Conservation (phyloP, 208 protist genomes). For the Borovskyia barvae region DNA sequence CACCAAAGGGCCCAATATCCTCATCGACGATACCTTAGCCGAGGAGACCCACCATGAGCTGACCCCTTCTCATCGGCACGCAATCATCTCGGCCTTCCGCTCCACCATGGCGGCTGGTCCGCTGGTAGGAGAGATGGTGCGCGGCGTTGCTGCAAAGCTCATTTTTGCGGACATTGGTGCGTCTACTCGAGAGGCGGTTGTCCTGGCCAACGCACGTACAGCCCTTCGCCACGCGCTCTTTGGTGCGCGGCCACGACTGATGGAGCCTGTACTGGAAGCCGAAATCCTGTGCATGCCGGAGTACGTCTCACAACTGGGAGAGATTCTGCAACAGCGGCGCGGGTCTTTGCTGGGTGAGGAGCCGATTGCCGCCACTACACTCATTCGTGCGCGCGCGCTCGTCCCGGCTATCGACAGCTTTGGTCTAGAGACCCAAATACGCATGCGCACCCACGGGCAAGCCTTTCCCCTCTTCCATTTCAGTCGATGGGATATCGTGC, state of each 20-base stretch:
- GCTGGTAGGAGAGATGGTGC: slow-evolving; percentile 95
- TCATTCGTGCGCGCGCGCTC: slow-evolving; percentile 92
- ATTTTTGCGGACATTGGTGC: slow-evolving; percentile 53
- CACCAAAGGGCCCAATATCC: slow-evolving; percentile 92
- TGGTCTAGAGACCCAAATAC: slow-evolving; percentile 99
- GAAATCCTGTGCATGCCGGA: slow-evolving; percentile 94
- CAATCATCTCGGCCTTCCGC: slow-evolving; percentile 86
- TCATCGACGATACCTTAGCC: slow-evolving; percentile 97
- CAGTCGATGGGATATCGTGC: slow-evolving; percentile 97
- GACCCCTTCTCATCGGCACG: slow-evolving; percentile 89
- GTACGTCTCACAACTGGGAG: slow-evolving; percentile 77
- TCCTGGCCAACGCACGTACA: slow-evolving; percentile 88
- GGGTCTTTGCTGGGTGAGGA: slow-evolving; percentile 90
- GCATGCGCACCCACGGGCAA: slow-evolving; percentile 96
- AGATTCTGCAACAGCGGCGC: slow-evolving; percentile 87
- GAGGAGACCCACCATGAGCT: slow-evolving; percentile 46
- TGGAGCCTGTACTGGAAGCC: slow-evolving; percentile 97
- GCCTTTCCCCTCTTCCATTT: slow-evolving; percentile 94
- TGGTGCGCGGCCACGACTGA: slow-evolving; percentile 93
- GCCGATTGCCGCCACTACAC: slow-evolving; percentile 96
- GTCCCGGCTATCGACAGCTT: slow-evolving; percentile 99
- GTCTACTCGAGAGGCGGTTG: slow-evolving; percentile 32
- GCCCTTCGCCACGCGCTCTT: slow-evolving; percentile 96
- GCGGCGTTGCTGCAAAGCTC: slow-evolving; percentile 51
- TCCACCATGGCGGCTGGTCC: slow-evolving; percentile 90